Evolutionary conservation across 1,284 basidiomycete species (phyloP).

Genomic region (Pholiota adiposa): DNA sequence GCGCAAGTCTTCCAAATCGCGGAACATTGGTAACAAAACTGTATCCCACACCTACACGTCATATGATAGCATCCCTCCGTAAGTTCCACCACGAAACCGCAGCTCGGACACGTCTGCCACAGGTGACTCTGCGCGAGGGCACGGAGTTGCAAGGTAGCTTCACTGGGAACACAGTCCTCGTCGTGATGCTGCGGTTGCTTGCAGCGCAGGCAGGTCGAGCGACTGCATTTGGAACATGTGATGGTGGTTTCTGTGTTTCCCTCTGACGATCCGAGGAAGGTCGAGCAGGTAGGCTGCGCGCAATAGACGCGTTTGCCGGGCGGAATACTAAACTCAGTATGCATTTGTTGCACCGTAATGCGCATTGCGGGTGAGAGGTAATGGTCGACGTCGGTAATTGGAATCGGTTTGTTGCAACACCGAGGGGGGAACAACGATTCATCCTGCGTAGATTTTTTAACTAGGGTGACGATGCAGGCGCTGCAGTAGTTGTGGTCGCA

Average conservation of each 20-base stretch:
- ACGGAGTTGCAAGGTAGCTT: conserved; percentile 36
- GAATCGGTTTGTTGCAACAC: conserved; percentile 41
- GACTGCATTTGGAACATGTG: conserved; percentile 39
- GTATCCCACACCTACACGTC: conserved; percentile 47
- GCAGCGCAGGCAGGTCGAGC: conserved; percentile 45
- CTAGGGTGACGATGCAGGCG: conserved; percentile 27
- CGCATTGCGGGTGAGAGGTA: conserved; percentile 27
- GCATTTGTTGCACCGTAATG: conserved; percentile 33
- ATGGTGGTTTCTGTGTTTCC: conserved; percentile 18
- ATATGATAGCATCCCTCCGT: conserved; percentile 52
- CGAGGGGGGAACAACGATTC: conserved; percentile 42
- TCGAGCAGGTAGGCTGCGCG: conserved; percentile 44
- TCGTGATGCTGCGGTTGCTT: conserved; percentile 42
- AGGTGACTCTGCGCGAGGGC: conserved; percentile 45
- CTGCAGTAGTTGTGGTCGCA: conserved; percentile 36
- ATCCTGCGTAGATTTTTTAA: conserved; percentile 35
- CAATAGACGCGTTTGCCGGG: conserved; percentile 44
- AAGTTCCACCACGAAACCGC: conserved; percentile 46
- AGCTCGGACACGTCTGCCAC: conserved; percentile 56
- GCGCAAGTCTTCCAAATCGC: conserved; percentile 52
- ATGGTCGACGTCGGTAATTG: conserved; percentile 22
- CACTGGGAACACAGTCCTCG: conserved; percentile 40
- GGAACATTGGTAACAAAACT: conserved; percentile 59
- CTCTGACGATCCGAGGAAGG: conserved; percentile 51
- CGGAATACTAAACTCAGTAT: conserved; percentile 40